A percentile compares a stretch with the other conserved stretches of the same genome.
Evolutionary conservation across 257 asterid genomes (phyloP).

Genomic region (Salvia rosmarinus): DNA sequence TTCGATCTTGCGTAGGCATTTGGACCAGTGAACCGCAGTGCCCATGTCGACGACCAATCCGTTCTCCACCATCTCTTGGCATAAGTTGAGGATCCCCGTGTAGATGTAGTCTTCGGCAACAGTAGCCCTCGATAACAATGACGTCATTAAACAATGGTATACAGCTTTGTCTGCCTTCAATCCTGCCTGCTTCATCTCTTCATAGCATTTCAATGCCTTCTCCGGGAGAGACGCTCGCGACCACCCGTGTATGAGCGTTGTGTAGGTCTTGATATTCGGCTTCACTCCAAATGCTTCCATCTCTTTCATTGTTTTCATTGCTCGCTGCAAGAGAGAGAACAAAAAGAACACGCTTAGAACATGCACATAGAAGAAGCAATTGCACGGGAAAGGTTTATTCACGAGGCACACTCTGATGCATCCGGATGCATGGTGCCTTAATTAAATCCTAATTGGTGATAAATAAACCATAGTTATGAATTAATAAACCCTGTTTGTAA

Average conservation of each 20-base stretch:
- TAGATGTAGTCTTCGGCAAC: slow-evolving; percentile 77
- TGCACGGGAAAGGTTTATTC: background rate
- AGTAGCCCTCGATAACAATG: slow-evolving; percentile 82
- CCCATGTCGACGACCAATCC: slow-evolving; percentile 86
- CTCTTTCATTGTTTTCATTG: slow-evolving; percentile 70
- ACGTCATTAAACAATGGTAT: slow-evolving; percentile 94
- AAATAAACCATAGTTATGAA: too few relatives aligned
- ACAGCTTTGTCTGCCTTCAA: slow-evolving; percentile 90
- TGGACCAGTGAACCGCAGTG: slow-evolving; percentile 97
- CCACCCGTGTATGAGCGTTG: slow-evolving; percentile 97
- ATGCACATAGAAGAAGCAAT: background rate
- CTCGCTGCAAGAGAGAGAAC: slow-evolving; percentile 54
- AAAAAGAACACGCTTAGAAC: background rate
- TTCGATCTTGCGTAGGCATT: slow-evolving; percentile 79
- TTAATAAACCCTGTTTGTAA: too few relatives aligned
- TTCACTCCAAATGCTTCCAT: slow-evolving; percentile 80
- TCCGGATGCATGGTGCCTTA: too few relatives aligned
- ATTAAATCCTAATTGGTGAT: too few relatives aligned
- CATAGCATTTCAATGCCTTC: slow-evolving; percentile 88
- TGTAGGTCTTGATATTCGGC: slow-evolving; percentile 84
- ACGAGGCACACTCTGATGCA: too few relatives aligned
- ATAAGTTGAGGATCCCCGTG: slow-evolving; percentile 56
- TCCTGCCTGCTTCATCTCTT: slow-evolving; percentile 77
- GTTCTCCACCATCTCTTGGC: slow-evolving; percentile 73
- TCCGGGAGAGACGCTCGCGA: slow-evolving; percentile 95